Base-by-base conservation (phyloP, 306 rosid species). In the Bauhinia variegata region DNA sequence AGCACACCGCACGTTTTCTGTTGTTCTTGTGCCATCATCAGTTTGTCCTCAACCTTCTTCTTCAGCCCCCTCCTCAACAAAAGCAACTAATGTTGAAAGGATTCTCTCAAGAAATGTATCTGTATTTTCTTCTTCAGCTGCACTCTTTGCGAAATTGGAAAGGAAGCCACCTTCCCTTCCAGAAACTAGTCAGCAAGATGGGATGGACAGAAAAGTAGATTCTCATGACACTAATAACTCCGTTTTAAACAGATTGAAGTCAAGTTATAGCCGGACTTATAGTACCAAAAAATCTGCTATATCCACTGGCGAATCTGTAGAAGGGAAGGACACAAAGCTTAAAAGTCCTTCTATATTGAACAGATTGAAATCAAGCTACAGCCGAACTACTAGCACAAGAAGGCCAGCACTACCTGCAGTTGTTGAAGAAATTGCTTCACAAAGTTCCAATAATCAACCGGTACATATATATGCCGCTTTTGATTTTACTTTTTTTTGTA, bases 21-120 rank as follows among this genome's bases (percentile, higher is more conserved):
- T 93, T 70, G 97, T 88, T 82, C 97, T 93, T 63, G 97, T 93
- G 72, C 99, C 97, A 55, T 88, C 95, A 28, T 90, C 99, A 65
- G 89, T 93, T 80, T 90, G 78, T 80, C 99, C 97, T 56, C 88
- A 75, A 69, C 66, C 55, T 67, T 73, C n/a, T n/a, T n/a, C 65
- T 65, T 63, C 80, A 49, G 41, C 43, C 55, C 67, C 75, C 15
- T 75, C 79, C 63, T 31, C 79, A 49, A 62, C 70, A 51, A 78
- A 80, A 70, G 70, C 67, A 63, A 28, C 75, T 63, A 71, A 70
- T 47, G 68, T 87, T 70, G 84, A 78, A 43, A 84, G 89, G 72
- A 78, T 81, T 42, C 93, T 87, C 57, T 84, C 89, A 36, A 87
- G 89, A 75, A 84, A 77, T 30, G 95, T 86, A n/a, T 93, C 99